These are phyloP conservation scores for Diaporthe batatas DNA, from an alignment of 2,329 filamentous ascomycete species.

Conservation along the genomic window DNA sequence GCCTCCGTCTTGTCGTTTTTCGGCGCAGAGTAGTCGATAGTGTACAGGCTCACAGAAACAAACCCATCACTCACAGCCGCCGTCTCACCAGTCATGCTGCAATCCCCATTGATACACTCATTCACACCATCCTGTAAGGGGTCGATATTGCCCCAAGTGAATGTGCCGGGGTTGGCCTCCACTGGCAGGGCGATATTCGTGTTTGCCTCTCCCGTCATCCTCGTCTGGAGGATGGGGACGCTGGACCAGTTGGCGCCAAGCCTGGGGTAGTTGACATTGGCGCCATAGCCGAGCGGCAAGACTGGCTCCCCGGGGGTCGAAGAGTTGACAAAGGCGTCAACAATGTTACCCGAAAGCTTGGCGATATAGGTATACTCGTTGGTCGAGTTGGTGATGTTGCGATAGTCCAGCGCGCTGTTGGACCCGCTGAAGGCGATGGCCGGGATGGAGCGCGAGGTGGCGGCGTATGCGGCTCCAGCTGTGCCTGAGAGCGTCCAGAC, in stretches of 20 bases:
- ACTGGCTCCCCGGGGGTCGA: constrained; percentile 49
- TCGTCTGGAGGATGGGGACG: constrained; percentile 60
- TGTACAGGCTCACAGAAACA: constrained; percentile 60
- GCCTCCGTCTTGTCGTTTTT: background rate
- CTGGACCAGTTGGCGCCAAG: constrained; percentile 56
- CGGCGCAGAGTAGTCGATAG: constrained; percentile 65
- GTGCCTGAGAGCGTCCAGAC: constrained; percentile 66
- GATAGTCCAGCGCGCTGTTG: constrained; percentile 48
- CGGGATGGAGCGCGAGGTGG: constrained; percentile 62
- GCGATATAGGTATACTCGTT: constrained; percentile 59
- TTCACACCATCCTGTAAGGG: constrained; percentile 58
- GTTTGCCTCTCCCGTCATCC: constrained; percentile 63
- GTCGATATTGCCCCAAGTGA: constrained; percentile 56
- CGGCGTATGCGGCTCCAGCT: constrained; percentile 64
- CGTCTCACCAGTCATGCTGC: constrained; percentile 64
- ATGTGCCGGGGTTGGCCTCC: constrained; percentile 55
- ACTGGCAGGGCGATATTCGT: constrained; percentile 61
- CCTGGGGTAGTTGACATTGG: constrained; percentile 64
- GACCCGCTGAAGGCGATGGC: constrained; percentile 63
- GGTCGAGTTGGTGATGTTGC: constrained; percentile 26
- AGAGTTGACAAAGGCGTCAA: constrained; percentile 58
- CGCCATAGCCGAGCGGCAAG: constrained; percentile 64
- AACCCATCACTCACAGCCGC: constrained; percentile 59
- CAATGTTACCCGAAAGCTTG: constrained; percentile 57
- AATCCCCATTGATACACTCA: constrained; percentile 65